A percentile compares a stretch with the other conserved stretches of the same genome.
Evolutionary conservation across 148 eudicot genomes (phyloP).

Genomic region (Dianthus caryophyllus): DNA sequence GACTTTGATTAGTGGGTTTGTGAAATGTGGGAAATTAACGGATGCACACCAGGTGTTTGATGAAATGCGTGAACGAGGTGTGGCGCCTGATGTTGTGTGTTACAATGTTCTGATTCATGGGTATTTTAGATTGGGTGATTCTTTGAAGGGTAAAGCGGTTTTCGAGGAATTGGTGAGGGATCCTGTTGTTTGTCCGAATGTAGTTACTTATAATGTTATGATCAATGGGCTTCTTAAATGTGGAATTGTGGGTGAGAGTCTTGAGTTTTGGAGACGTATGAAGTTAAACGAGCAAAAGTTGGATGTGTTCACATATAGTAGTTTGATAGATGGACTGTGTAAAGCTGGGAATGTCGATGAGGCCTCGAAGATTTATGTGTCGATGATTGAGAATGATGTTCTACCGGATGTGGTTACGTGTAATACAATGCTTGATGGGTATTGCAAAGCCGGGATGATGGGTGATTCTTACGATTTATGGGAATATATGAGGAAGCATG

Average conservation of each 20-base stretch:
- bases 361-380: conserved; percentile 46
- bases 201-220: conserved; percentile 66
- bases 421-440: conserved; percentile 74
- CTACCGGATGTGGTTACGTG: conserved; percentile 52
- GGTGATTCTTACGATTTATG: conserved; percentile 49
- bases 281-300: conserved; percentile 48
- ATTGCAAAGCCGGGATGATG: conserved; percentile 47
- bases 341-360: conserved; percentile 55
- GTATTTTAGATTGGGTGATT: conserved; percentile 48
- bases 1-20: conserved; percentile 54
- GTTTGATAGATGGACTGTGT: conserved; percentile 65
- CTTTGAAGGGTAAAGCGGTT: conserved; percentile 38
- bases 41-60: conserved; percentile 61
- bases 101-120: conserved; percentile 78
- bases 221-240: conserved; percentile 68
- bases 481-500: conserved; percentile 57
- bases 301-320: conserved; percentile 69
- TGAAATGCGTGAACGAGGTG: conserved; percentile 66
- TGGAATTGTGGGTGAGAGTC: conserved; percentile 45
- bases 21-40: conserved; percentile 39
- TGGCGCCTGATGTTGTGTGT: conserved; percentile 60
- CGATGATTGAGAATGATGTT: conserved; percentile 52
- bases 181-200: conserved; percentile 51
- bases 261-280: conserved; percentile 63
- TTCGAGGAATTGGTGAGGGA: conserved; percentile 55